These are phyloP conservation scores for Xylaria curta DNA, from an alignment of 495 filamentous ascomycete genomes.

Conservation along the genomic window DNA sequence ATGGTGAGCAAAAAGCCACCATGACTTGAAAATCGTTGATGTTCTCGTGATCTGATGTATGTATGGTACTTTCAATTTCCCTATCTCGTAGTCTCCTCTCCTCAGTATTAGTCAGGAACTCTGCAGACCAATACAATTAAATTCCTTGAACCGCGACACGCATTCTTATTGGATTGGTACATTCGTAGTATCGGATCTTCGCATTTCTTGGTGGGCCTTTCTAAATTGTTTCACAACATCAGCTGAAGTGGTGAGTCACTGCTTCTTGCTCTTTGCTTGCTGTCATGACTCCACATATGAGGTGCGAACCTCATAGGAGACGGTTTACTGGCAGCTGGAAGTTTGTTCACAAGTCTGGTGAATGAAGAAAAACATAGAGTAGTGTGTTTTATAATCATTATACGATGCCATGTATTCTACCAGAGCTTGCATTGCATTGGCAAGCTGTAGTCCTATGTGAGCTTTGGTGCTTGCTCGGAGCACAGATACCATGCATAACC, in stretches of 20 bases:
- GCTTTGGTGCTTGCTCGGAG: neutral
- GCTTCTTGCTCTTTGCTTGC: neutral
- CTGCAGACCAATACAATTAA: neutral
- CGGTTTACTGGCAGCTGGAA: neutral
- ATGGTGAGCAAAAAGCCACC: neutral
- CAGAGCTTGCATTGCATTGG: neutral
- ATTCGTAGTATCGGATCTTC: neutral
- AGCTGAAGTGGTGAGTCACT: neutral
- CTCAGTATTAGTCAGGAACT: neutral
- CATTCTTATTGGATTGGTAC: neutral
- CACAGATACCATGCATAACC: neutral
- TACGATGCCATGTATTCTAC: neutral
- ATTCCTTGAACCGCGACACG: neutral
- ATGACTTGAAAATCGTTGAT: neutral
- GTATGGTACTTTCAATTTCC: neutral
- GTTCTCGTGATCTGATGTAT: neutral
- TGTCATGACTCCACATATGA: neutral
- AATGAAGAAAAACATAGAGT: neutral
- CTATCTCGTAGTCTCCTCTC: neutral
- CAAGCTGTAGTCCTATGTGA: neutral
- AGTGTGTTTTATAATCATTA: no score
- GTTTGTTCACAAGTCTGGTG: neutral
- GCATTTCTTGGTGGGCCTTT: neutral
- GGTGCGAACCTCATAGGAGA: neutral
- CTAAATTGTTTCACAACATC: neutral